Percentiles rank a stretch among this genome's conserved stretches.
Evolutionary conservation across 371 early-diverging fungal genomes (phyloP).

Genomic region (Actinomortierella ambigua): DNA sequence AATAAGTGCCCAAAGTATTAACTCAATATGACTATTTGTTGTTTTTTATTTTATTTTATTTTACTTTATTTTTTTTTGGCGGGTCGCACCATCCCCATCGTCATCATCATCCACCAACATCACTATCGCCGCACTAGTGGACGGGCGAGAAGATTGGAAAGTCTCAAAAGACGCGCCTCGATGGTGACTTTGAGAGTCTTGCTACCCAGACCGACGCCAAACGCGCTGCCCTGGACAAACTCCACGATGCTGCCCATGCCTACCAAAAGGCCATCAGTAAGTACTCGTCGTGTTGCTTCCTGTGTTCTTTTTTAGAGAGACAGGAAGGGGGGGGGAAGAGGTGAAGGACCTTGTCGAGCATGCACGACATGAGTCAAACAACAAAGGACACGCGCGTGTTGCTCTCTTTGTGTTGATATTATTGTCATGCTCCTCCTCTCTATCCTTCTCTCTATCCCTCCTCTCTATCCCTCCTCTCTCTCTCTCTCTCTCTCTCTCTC

Average conservation of each 20-base stretch:
- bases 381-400: background rate
- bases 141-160: slow-evolving; percentile 47
- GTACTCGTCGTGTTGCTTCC: background rate
- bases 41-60: background rate
- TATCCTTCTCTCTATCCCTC: background rate
- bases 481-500: background rate
- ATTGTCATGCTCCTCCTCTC: background rate
- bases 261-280: slow-evolving; percentile 46
- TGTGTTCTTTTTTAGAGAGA: too few relatives aligned
- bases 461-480: background rate
- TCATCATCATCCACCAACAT: too few relatives aligned
- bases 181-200: slow-evolving; percentile 38
- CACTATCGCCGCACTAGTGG: too few relatives aligned
- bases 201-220: slow-evolving; percentile 40
- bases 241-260: slow-evolving; percentile 32
- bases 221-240: slow-evolving; percentile 33
- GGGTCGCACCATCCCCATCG: too few relatives aligned
- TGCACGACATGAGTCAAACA: too few relatives aligned
- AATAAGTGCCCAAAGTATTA: too few relatives aligned
- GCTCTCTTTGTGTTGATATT: background rate
- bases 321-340: too few relatives aligned
- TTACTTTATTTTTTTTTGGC: too few relatives aligned
- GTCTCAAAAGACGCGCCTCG: slow-evolving; percentile 35
- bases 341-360: too few relatives aligned
- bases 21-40: slow-evolving; percentile 1